Base-by-base conservation (phyloP, 352 stramenopile species). In the Globisporangium perplexum region DNA sequence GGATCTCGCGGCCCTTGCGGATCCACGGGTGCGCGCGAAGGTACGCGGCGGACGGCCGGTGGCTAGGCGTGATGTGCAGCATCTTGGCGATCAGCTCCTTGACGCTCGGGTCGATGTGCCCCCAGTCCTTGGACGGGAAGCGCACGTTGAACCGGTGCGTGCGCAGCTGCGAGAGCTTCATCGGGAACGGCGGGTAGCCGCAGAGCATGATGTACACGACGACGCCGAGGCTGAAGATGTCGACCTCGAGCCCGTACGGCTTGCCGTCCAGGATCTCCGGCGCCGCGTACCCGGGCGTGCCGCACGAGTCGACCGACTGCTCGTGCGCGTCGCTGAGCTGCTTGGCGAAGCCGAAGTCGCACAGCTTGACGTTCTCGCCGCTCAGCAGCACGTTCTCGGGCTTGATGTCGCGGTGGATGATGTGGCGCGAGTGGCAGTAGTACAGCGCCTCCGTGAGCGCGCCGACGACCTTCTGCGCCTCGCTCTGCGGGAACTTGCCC, bases 391-490 rank as follows among this genome's bases (percentile, higher is more conserved):
- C 83, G 60, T 94, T 94, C 57, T 94, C 84, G 7, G 84, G 84
- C 44, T 94, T 94, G 51, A 94, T 82, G 50, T 94, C 84, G 23
- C 84, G 84, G 55, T 94, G 84, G 53, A 94, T 86, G 59, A 94
- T 83, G 47, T 66, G 74, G 53, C 96, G 82, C 15, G 71, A 77
- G 72, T 98, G 95, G 49, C 97, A 93, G 62, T 98, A 98, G 44
- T 91, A 54, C 20, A 98, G 74, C 4, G 93, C 91, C 57, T 96
- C 83, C 14, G 93, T 80, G 23, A 97, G 70, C 31, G 76, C 79
- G 7, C 69, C 82, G 26, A 77, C 53, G 33, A 94, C 75, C 42
- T 73, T 72, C 45, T 94, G 83, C 0, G 81, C 81, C 28, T 92
- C 81, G 8, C 53, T 57, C 53, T 85, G 67, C 0, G 66, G 64